Conservation (phyloP, 352 stramenopile genomes). For the Phytophthora aleatoria region DNA sequence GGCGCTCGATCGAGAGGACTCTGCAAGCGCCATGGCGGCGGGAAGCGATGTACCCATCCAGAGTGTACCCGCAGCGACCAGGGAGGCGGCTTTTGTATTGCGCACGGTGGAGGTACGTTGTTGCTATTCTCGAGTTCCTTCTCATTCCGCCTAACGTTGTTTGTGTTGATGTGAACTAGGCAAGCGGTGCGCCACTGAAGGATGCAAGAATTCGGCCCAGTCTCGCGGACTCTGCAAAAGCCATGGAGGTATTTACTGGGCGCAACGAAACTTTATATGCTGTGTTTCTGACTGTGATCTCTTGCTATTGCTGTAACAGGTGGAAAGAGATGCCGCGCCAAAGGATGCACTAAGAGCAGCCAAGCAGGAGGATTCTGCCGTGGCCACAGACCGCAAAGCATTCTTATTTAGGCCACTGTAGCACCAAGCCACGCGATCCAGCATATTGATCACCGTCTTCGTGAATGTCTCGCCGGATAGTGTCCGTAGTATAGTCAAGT, state of each 20-base stretch:
- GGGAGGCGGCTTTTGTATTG: conserved; percentile 85
- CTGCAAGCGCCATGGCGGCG: conserved; percentile 86
- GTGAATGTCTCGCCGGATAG: conserved; percentile 10
- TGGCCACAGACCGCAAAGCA: conserved; percentile 38
- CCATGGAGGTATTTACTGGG: conserved; percentile 66
- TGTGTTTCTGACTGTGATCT: conserved; percentile 4
- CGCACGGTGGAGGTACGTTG: conserved; percentile 66
- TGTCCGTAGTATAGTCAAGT: conserved; percentile 7
- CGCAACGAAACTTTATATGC: not conserved
- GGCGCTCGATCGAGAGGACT: conserved; percentile 77
- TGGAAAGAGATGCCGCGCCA: conserved; percentile 62
- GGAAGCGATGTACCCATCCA: conserved; percentile 69
- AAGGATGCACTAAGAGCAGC: conserved; percentile 72
- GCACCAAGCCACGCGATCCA: not conserved
- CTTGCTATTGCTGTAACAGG: conserved; percentile 31
- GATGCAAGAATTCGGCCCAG: conserved; percentile 83
- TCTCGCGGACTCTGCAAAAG: conserved; percentile 86
- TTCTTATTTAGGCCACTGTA: conserved; percentile 5
- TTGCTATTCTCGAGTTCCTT: not conserved
- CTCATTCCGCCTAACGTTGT: conserved; percentile 3
- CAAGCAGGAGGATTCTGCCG: conserved; percentile 75
- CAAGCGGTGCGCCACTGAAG: conserved; percentile 64
- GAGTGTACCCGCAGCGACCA: conserved; percentile 78
- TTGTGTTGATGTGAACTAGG: conserved; percentile 29
- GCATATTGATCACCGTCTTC: not conserved